Conservation (phyloP, 345 rosid genomes). For the Kandelia obovata region DNA sequence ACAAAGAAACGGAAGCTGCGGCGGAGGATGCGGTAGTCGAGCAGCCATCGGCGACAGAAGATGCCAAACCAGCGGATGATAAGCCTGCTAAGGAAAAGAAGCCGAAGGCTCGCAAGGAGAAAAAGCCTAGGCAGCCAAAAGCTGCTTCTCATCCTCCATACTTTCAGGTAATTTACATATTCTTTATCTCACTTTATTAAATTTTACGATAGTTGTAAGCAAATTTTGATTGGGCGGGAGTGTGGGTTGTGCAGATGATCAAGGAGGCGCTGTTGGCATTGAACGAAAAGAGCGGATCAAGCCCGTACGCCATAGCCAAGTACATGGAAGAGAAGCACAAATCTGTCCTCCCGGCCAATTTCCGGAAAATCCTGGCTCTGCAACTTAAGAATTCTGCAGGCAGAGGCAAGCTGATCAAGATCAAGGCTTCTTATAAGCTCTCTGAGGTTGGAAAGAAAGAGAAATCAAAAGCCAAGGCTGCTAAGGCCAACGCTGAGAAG, state of each 20-base stretch:
- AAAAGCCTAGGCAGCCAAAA: conserved; percentile 43
- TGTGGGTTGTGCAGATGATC: conserved; percentile 54
- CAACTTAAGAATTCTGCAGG: conserved; percentile 67
- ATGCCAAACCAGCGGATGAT: conserved; percentile 24
- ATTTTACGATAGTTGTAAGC: no score
- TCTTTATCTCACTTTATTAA: not conserved
- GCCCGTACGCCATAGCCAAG: conserved; percentile 80
- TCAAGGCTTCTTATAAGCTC: conserved; percentile 82
- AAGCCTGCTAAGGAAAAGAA: conserved; percentile 39
- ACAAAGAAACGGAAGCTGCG: conserved; percentile 31
- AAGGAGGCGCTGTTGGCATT: conserved; percentile 60
- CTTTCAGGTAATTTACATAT: conserved; percentile 42
- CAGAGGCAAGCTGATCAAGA: conserved; percentile 66
- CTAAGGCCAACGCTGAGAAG: conserved; percentile 6
- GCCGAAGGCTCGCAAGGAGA: conserved; percentile 32
- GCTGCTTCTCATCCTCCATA: conserved; percentile 71
- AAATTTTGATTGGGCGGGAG: no score
- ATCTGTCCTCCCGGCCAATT: conserved; percentile 55
- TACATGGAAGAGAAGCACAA: conserved; percentile 77
- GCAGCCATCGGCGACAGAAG: conserved; percentile 25
- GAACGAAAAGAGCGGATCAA: conserved; percentile 72
- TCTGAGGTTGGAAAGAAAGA: conserved; percentile 30
- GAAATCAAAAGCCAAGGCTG: conserved; percentile 1
- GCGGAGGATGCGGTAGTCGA: conserved; percentile 5
- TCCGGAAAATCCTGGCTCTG: conserved; percentile 56